These are phyloP conservation scores for Candida odintsovae DNA, from an alignment of 805 yeast genomes.

Conservation along the genomic window DNA sequence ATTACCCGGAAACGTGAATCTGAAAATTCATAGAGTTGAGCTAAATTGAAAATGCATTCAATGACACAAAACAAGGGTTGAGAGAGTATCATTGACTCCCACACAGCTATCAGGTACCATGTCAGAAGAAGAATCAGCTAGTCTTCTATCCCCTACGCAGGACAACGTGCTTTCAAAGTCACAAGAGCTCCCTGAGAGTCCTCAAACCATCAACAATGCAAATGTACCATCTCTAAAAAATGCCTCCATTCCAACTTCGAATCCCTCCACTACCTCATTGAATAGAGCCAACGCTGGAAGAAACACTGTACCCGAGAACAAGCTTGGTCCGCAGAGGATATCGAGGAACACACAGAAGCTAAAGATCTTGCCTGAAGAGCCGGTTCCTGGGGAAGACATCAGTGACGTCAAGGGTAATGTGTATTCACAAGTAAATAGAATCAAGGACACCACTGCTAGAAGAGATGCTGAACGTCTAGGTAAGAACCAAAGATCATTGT, in stretches of 20 bases:
- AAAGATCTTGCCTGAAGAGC: conserved; percentile 63
- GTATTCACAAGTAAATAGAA: conserved; percentile 77
- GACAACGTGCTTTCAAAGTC: background rate
- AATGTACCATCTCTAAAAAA: background rate
- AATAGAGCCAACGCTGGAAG: background rate
- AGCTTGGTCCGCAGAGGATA: conserved; percentile 67
- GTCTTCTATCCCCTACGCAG: background rate
- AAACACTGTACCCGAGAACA: conserved; percentile 20
- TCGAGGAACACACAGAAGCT: conserved; percentile 71
- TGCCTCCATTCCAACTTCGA: background rate
- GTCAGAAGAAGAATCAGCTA: background rate
- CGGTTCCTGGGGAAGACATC: conserved; percentile 23
- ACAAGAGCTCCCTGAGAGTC: background rate
- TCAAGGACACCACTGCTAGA: conserved; percentile 83
- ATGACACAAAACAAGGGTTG: background rate
- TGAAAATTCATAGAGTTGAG: too few species aligned
- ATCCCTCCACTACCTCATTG: background rate
- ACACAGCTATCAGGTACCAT: background rate
- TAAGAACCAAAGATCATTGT: conserved; percentile 61
- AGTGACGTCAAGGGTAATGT: conserved; percentile 39
- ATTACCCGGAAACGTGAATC: background rate
- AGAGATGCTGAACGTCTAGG: conserved; percentile 92
- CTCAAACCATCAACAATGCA: background rate
- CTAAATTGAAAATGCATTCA: too few species aligned
- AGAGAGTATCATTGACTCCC: background rate